phyloP scores from a whole-genome alignment of 2,329 filamentous ascomycete species.

The Fusarium illudens region DNA sequence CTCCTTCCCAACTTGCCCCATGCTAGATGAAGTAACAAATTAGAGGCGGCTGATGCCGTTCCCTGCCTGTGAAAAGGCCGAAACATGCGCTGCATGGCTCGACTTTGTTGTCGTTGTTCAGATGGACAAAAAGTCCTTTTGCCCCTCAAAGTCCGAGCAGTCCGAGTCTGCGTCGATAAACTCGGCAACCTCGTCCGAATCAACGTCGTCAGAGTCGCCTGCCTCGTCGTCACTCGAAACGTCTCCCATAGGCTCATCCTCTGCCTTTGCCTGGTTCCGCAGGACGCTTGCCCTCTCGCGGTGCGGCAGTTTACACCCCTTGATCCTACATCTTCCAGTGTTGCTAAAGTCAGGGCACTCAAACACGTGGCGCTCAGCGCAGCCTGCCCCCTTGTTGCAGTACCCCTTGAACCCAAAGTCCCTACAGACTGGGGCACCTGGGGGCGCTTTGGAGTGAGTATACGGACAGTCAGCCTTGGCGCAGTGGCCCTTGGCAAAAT shows the following conservation, averaged over 20 bases:
- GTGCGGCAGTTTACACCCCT: slow-evolving; percentile 86
- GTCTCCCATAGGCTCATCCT: slow-evolving; percentile 70
- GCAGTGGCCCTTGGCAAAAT: slow-evolving; percentile 91
- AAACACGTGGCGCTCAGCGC: slow-evolving; percentile 84
- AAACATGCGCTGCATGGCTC: neutral
- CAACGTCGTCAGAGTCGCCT: slow-evolving; percentile 78
- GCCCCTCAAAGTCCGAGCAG: slow-evolving; percentile 64
- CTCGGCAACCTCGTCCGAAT: slow-evolving; percentile 78
- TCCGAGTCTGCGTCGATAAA: slow-evolving; percentile 66
- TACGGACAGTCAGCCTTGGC: slow-evolving; percentile 87
- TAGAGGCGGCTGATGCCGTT: slow-evolving; percentile 5
- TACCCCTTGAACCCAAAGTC: slow-evolving; percentile 87
- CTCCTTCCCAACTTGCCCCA: slow-evolving; percentile 26
- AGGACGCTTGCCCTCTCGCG: slow-evolving; percentile 84
- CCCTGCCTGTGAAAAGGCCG: slow-evolving; percentile 2
- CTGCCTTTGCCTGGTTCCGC: slow-evolving; percentile 70
- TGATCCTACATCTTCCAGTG: slow-evolving; percentile 81
- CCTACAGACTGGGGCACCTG: slow-evolving; percentile 81
- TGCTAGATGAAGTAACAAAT: slow-evolving; percentile 30
- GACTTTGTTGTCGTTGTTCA: slow-evolving; percentile 36
- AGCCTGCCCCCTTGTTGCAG: slow-evolving; percentile 82
- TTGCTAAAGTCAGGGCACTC: slow-evolving; percentile 98
- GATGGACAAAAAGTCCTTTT: slow-evolving; percentile 66
- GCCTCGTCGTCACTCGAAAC: slow-evolving; percentile 80
- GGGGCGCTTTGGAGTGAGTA: slow-evolving; percentile 81